Evolutionary conservation across 805 yeast genomes (phyloP).

Genomic region (Schizosaccharomyces pombe): DNA sequence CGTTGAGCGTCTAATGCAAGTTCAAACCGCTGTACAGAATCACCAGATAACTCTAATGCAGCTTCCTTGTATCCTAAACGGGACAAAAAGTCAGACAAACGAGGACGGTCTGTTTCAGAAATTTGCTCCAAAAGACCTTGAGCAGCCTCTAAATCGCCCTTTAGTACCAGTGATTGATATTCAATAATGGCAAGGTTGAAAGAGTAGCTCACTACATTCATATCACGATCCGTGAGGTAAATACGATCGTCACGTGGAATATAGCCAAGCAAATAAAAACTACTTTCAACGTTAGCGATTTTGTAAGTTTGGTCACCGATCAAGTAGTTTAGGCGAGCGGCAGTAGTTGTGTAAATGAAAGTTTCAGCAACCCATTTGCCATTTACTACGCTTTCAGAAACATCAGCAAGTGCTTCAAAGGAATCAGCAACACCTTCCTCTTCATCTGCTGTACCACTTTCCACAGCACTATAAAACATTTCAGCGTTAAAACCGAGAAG

Average conservation of each 20-base stretch:
- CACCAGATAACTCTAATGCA: conserved; percentile 64
- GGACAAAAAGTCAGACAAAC: conserved; percentile 79
- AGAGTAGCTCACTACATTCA: conserved; percentile 57
- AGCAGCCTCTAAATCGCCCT: conserved; percentile 81
- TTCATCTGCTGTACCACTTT: conserved; percentile 32
- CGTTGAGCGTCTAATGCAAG: conserved; percentile 59
- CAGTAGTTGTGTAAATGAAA: conserved; percentile 65
- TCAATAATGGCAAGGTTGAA: conserved; percentile 71
- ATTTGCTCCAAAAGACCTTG: conserved; percentile 33
- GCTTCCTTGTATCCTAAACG: conserved; percentile 71
- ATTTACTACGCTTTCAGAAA: conserved; percentile 56
- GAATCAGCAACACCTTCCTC: conserved; percentile 80
- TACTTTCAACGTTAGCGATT: conserved; percentile 76
- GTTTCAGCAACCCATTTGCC: conserved; percentile 97
- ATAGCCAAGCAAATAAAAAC: conserved; percentile 70
- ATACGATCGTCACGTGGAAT: conserved; percentile 73
- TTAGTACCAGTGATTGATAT: conserved; percentile 81
- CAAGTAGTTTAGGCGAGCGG: conserved; percentile 75
- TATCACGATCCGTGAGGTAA: conserved; percentile 75
- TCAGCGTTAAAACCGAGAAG: conserved; percentile 54
- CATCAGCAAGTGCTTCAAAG: conserved; percentile 64
- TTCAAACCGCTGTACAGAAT: conserved; percentile 76
- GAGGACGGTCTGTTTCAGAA: conserved; percentile 40
- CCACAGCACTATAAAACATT: conserved; percentile 37
- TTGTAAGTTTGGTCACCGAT: conserved; percentile 88